These are phyloP conservation scores for Verticillium longisporum DNA, from an alignment of 2,329 filamentous ascomycete species.

Conservation along the genomic window DNA sequence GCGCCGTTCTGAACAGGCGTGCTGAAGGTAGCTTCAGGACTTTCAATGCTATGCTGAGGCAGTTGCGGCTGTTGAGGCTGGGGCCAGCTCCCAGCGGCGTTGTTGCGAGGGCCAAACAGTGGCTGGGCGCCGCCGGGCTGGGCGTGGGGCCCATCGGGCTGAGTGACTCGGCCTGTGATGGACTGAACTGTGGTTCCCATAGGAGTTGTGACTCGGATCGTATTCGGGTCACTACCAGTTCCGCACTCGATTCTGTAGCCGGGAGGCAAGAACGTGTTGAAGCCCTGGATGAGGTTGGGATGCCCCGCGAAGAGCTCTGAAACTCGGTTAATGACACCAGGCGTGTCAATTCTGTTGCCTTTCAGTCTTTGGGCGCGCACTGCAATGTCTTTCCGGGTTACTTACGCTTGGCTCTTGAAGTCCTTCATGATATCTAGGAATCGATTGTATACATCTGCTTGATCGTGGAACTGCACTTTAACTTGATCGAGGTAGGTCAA, in stretches of 20 bases:
- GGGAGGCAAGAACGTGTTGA: slow-evolving; percentile 94
- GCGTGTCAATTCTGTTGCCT: slow-evolving; percentile 73
- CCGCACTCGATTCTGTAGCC: slow-evolving; percentile 97
- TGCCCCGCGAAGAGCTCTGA: slow-evolving; percentile 94
- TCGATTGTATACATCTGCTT: slow-evolving; percentile 93
- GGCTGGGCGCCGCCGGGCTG: slow-evolving; percentile 29
- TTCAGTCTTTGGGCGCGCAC: slow-evolving; percentile 17
- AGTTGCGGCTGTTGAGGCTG: slow-evolving; percentile 32
- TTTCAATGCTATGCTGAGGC: slow-evolving; percentile 53
- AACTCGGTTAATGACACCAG: slow-evolving; percentile 93
- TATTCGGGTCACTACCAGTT: slow-evolving; percentile 87
- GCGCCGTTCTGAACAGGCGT: slow-evolving; percentile 46
- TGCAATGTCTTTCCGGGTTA: slow-evolving; percentile 14
- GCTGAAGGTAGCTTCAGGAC: slow-evolving; percentile 56
- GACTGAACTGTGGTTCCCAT: slow-evolving; percentile 95
- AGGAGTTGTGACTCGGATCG: slow-evolving; percentile 92
- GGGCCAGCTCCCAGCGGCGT: slow-evolving; percentile 44
- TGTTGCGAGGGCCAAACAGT: slow-evolving; percentile 36
- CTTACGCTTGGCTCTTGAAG: slow-evolving; percentile 94
- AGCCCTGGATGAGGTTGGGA: slow-evolving; percentile 91
- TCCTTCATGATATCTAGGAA: slow-evolving; percentile 99
- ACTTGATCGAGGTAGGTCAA: slow-evolving; percentile 97
- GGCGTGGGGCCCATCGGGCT: slow-evolving; percentile 34
- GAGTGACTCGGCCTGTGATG: slow-evolving; percentile 53
- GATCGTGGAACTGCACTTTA: slow-evolving; percentile 94